These are phyloP conservation scores for Adansonia digitata DNA, from an alignment of 345 rosid species.

Conservation along the genomic window DNA sequence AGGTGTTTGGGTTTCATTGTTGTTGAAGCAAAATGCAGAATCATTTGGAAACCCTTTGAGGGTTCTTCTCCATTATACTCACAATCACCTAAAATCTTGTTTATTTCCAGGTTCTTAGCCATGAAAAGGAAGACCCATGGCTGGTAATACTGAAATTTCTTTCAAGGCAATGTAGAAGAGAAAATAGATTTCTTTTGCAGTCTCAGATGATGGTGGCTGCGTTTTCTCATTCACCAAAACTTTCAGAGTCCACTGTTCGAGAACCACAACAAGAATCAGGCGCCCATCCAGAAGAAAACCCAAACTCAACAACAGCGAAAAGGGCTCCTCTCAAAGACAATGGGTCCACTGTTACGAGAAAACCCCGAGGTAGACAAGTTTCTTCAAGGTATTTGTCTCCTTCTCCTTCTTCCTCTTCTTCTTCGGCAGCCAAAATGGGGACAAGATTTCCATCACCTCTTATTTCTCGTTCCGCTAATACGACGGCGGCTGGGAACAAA, in stretches of 20 bases:
- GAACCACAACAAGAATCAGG: conserved; percentile 5
- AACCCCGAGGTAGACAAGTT: conserved; percentile 75
- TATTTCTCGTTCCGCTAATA: conserved; percentile 15
- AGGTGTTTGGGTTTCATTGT: conserved; percentile 1
- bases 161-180: conserved; percentile 42
- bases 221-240: conserved; percentile 36
- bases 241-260: conserved; percentile 29
- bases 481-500: conserved; percentile 21
- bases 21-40: conserved; percentile 22
- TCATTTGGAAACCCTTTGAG: conserved; percentile 10
- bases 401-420: conserved; percentile 59
- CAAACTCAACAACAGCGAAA: conserved; percentile 7
- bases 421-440: conserved; percentile 29
- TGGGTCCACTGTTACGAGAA: conserved; percentile 27
- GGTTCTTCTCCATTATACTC: conserved; percentile 5
- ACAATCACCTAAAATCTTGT: conserved; percentile 13
- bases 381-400: conserved; percentile 85
- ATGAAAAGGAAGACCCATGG: not conserved
- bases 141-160: not conserved
- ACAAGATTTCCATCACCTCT: conserved; percentile 29
- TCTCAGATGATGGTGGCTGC: conserved; percentile 64
- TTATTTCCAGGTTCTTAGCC: conserved; percentile 10
- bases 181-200: conserved; percentile 8
- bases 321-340: conserved; percentile 33
- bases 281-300: conserved; percentile 8